A percentile compares a stretch with the other conserved stretches of the same genome.
These are phyloP conservation scores for Phytophthora agathidicida DNA, from an alignment of 352 stramenopile genomes.

Conservation along the genomic window DNA sequence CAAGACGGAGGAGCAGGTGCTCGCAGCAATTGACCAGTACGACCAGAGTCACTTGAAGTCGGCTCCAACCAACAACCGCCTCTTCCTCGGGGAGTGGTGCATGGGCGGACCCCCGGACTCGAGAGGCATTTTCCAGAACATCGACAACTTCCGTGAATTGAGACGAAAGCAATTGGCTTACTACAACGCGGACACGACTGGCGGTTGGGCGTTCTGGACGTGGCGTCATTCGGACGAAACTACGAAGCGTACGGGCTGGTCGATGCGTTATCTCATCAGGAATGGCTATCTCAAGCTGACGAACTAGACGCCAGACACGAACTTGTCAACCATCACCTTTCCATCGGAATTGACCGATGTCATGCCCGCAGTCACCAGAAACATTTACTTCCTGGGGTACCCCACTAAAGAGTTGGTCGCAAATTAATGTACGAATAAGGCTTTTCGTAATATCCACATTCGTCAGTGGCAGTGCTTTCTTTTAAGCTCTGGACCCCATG, in stretches of 20 bases:
- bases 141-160: conserved; percentile 27
- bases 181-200: conserved; percentile 12
- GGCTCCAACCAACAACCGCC: neutral
- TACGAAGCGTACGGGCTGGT: conserved; percentile 41
- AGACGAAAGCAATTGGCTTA: conserved; percentile 31
- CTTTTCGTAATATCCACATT: too few species aligned
- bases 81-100: conserved; percentile 64
- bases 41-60: conserved; percentile 10
- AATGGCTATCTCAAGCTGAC: conserved; percentile 22
- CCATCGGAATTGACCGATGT: too few species aligned
- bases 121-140: conserved; percentile 29
- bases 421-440: too few species aligned
- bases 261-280: conserved; percentile 34
- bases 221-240: conserved; percentile 49
- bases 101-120: conserved; percentile 33
- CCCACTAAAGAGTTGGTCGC: too few species aligned
- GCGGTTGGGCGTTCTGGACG: conserved; percentile 55
- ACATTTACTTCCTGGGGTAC: too few species aligned
- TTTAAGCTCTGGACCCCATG: too few species aligned
- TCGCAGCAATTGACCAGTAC: conserved; percentile 25
- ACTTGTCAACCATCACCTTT: too few species aligned
- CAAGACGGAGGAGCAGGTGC: conserved; percentile 22
- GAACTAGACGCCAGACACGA: too few species aligned
- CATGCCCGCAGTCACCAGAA: too few species aligned
- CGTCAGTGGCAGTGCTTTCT: too few species aligned